phyloP scores from a whole-genome alignment of 2,329 filamentous ascomycete species.

The Sodiomyces alkalinus region DNA sequence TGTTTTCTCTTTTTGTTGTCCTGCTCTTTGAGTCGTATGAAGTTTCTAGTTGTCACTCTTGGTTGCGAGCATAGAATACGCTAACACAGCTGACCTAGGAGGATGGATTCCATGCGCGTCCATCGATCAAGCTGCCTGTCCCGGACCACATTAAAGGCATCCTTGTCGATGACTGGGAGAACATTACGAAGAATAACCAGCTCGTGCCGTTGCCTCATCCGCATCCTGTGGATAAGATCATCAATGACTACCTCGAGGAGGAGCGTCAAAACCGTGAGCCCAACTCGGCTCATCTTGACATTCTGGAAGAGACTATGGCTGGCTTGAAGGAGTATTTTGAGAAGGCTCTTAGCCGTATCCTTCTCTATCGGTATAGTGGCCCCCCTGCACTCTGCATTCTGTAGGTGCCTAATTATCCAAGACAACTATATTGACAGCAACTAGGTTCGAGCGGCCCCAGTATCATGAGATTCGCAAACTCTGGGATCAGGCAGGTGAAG shows the following conservation, averaged over 20 bases:
- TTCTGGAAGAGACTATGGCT: conserved; percentile 76
- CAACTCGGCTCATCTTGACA: conserved; percentile 60
- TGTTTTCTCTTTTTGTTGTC: not conserved
- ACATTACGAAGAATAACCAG: conserved; percentile 88
- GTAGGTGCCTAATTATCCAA: conserved; percentile 1
- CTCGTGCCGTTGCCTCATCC: conserved; percentile 72
- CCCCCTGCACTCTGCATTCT: not conserved
- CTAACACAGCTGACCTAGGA: conserved; percentile 43
- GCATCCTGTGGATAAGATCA: conserved; percentile 59
- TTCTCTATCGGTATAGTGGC: conserved; percentile 55
- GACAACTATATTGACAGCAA: too few species aligned
- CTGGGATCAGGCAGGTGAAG: conserved; percentile 46
- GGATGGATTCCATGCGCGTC: conserved; percentile 69
- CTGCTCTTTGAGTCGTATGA: not conserved
- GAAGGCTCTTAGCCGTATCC: conserved; percentile 69
- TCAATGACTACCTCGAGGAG: conserved; percentile 64
- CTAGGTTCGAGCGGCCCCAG: conserved; percentile 77
- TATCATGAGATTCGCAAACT: conserved; percentile 63
- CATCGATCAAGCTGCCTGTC: conserved; percentile 72
- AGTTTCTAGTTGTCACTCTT: not conserved
- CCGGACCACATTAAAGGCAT: conserved; percentile 84
- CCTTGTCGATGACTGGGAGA: conserved; percentile 97
- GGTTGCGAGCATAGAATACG: not conserved
- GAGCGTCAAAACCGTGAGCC: conserved; percentile 51
- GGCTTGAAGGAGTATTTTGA: conserved; percentile 92